Evolutionary conservation across 1,284 basidiomycete genomes (phyloP).

Genomic region (Exobasidium rhododendri): DNA sequence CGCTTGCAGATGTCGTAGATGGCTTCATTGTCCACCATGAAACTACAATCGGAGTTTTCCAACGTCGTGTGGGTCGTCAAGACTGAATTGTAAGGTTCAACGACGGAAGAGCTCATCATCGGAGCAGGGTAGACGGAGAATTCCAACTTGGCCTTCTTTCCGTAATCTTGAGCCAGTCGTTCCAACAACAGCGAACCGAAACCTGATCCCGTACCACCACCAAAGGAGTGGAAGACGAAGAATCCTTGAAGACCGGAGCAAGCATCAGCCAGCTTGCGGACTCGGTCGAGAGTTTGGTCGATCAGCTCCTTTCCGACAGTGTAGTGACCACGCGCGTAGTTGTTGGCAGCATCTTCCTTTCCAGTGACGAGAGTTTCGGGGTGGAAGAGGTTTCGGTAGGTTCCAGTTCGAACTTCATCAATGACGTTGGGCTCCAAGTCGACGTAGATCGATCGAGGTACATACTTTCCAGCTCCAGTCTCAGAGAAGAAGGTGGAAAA

Average conservation of each 20-base stretch:
- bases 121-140: conserved; percentile 87
- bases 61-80: conserved; percentile 98
- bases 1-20: conserved; percentile 99
- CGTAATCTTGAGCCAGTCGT: conserved; percentile 92
- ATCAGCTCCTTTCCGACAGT: conserved; percentile 87
- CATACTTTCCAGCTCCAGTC: conserved; percentile 66
- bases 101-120: conserved; percentile 83
- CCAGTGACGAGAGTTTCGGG: conserved; percentile 98
- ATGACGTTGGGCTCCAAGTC: conserved; percentile 94
- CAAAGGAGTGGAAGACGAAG: conserved; percentile 99
- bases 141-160: conserved; percentile 99
- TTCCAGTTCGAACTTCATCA: conserved; percentile 92
- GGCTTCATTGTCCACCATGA: conserved; percentile 55
- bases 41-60: conserved; percentile 96
- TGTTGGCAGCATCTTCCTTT: conserved; percentile 99
- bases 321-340: conserved; percentile 76
- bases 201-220: conserved; percentile 98
- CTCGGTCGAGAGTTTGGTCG: conserved; percentile 84
- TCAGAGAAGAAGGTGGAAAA: conserved; percentile 79
- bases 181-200: conserved; percentile 97
- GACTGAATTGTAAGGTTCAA: conserved; percentile 99
- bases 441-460: conserved; percentile 92
- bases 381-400: conserved; percentile 93
- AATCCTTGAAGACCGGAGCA: conserved; percentile 98
- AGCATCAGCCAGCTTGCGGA: conserved; percentile 94